Evolutionary conservation across 768 basidiomycete species (phyloP), one percentile per base, ranked within the genome.

Genomic region (Lyophyllum atratum): DNA sequence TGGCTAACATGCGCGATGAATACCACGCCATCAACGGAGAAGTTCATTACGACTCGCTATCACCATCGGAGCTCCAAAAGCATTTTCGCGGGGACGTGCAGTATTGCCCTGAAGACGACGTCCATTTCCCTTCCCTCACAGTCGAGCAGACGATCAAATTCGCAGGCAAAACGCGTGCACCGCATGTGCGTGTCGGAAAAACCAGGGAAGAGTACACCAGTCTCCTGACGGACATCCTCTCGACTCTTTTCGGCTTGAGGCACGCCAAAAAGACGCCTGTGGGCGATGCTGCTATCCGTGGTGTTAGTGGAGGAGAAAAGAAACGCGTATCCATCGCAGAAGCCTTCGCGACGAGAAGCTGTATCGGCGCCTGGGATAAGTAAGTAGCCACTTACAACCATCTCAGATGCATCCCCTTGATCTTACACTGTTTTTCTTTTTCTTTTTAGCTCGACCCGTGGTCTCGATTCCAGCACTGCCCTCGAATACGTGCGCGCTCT

Each of bases 21-120:
- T 95, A 80, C 64, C 78, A 91, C 53, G 66, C 74, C 2, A 81
- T 95, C 25, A 71, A 84, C n/a, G 93, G 93, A 15, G 77, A 87
- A 0, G 81, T 94, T 4, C 75, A 77, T 40, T 97, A 95, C 65
- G 90, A 90, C 64, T 85, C 90, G 1, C 77, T 95, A 52, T 72
- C 85, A 0, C 81, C 89, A 2, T 70, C 80, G 0, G 79, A 92
- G 55, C 78, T 95, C 58, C 64, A 70, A 52, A 80, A 83, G 51
- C 81, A 81, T 49, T 89, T 83, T 66, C 85, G 88, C 7, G 94
- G 93, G 15, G 92, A 92, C 62, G 86, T 91, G 2, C 82, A 84
- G 54, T 93, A 92, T 67, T 87, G 82, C 58, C 89, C 90, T 0
- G 92, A 92, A 73, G 92, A 93, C 63, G 92, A 95, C 66, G 76